phyloP scores from a whole-genome alignment of 78 protist genomes.

The Carpediemonas membranifera region DNA sequence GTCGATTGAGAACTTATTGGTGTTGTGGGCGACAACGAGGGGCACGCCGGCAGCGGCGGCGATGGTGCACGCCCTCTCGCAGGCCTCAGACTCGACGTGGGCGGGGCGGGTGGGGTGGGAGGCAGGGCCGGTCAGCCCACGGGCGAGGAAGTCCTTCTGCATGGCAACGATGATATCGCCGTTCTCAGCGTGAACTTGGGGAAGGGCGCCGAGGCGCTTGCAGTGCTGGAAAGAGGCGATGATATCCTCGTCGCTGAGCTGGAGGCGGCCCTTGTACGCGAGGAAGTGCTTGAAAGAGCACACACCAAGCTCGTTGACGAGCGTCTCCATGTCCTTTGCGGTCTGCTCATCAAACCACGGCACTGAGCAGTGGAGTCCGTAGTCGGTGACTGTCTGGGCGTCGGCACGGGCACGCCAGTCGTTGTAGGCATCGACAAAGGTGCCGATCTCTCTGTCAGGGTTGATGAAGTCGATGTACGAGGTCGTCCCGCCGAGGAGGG shows the following conservation, averaged over 20 bases:
- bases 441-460: conserved; percentile 46
- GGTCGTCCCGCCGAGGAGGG: conserved; percentile 76
- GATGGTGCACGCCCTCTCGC: conserved; percentile 51
- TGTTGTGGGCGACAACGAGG: conserved; percentile 45
- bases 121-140: conserved; percentile 71
- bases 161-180: conserved; percentile 54
- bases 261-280: conserved; percentile 57
- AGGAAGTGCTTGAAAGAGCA: conserved; percentile 59
- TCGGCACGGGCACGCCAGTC: conserved; percentile 59
- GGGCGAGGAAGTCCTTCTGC: conserved; percentile 36
- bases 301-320: conserved; percentile 48
- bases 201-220: conserved; percentile 63
- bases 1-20: conserved; percentile 53
- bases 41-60: conserved; percentile 53
- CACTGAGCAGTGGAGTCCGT: conserved; percentile 49
- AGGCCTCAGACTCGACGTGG: conserved; percentile 56
- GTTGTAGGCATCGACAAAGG: conserved; percentile 50
- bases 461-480: conserved; percentile 62
- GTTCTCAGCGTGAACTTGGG: conserved; percentile 76
- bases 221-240: conserved; percentile 42
- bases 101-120: conserved; percentile 64
- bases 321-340: conserved; percentile 54
- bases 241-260: conserved; percentile 60
- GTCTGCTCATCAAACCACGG: conserved; percentile 62
- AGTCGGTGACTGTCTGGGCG: conserved; percentile 41